These are phyloP conservation scores for Massarina eburnea DNA, from an alignment of 2,329 filamentous ascomycete species.

Conservation along the genomic window DNA sequence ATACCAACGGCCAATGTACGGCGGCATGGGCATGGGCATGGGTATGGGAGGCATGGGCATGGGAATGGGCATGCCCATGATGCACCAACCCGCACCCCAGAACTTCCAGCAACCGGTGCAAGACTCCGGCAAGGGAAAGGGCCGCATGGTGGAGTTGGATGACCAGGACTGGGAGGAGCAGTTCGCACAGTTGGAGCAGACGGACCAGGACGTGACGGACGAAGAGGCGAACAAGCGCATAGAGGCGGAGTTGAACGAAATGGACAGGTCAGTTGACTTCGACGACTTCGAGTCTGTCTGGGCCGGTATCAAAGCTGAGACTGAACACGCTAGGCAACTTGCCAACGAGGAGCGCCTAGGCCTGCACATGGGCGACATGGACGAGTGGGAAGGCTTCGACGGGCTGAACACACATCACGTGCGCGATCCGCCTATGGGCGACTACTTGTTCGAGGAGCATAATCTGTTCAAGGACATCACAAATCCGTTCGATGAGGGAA, in stretches of 20 bases:
- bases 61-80: constrained; percentile 44
- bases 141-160: constrained; percentile 82
- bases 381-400: constrained; percentile 80
- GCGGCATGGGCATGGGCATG: constrained; percentile 56
- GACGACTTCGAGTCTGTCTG: constrained; percentile 92
- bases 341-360: constrained; percentile 64
- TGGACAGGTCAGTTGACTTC: constrained; percentile 87
- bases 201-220: constrained; percentile 60
- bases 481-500: constrained; percentile 89
- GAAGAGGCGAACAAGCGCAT: constrained; percentile 71
- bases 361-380: constrained; percentile 68
- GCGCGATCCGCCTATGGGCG: constrained; percentile 76
- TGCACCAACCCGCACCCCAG: constrained; percentile 47
- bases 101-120: constrained; percentile 50
- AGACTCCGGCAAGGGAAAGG: constrained; percentile 75
- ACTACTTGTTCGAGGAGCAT: constrained; percentile 93
- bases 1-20: constrained; percentile 58
- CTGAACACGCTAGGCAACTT: constrained; percentile 69
- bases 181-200: constrained; percentile 82
- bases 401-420: constrained; percentile 66
- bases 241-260: constrained; percentile 82
- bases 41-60: constrained; percentile 47
- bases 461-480: constrained; percentile 81
- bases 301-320: constrained; percentile 79
- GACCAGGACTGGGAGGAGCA: constrained; percentile 95